Percentiles rank a stretch among this genome's conserved stretches.
phyloP scores from a whole-genome alignment of 345 rosid species.

The Ailanthus altissimus region DNA sequence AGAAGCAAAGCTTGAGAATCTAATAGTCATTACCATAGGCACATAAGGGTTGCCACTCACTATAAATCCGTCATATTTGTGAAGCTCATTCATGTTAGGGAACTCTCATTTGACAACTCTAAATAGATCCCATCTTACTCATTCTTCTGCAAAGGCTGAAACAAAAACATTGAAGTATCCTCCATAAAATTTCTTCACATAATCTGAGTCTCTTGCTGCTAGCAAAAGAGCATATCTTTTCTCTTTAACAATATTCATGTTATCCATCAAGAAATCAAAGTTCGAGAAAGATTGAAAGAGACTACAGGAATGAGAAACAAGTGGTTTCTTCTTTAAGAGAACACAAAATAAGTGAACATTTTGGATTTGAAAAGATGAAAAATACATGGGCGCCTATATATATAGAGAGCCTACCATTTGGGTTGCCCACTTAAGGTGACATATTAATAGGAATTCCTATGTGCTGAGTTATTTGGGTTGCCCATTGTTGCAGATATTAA shows the following conservation, averaged over 20 bases:
- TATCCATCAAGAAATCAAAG: no score
- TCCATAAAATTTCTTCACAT: conserved; percentile 64
- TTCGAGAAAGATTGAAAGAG: no score
- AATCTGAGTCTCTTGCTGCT: conserved; percentile 77
- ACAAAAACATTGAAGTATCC: conserved; percentile 83
- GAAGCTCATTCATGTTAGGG: conserved; percentile 61
- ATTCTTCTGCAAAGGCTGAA: conserved; percentile 68
- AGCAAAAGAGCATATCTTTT: conserved; percentile 58
- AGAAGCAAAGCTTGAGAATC: conserved; percentile 71
- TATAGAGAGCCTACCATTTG: no score
- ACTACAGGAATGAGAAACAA: no score
- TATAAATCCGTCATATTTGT: conserved; percentile 73
- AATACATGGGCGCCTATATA: no score
- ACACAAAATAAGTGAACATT: no score
- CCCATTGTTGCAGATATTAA: no score
- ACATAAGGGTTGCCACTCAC: conserved; percentile 78
- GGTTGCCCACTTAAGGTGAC: no score
- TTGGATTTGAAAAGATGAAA: no score
- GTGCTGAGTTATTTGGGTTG: no score
- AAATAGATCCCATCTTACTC: conserved; percentile 77
- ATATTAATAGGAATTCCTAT: no score
- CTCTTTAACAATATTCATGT: conserved; percentile 20
- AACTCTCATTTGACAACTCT: conserved; percentile 80
- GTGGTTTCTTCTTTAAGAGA: no score
- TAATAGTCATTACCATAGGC: conserved; percentile 73